A percentile compares a stretch with the other conserved stretches of the same genome.
These are phyloP conservation scores for Brassica hybrid DNA, from an alignment of 441 rosid species.

Conservation along the genomic window DNA sequence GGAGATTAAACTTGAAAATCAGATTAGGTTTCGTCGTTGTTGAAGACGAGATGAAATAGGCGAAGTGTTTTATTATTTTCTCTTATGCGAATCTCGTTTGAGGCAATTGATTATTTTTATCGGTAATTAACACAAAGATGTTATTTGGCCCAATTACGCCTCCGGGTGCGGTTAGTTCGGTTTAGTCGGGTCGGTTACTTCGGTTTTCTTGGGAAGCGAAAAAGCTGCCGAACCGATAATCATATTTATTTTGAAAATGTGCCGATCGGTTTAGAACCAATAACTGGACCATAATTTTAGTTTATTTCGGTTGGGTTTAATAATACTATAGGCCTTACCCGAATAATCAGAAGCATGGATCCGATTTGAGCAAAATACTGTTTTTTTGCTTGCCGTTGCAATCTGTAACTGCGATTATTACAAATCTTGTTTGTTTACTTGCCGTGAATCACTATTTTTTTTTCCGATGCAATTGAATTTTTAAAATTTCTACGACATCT, in stretches of 20 bases:
- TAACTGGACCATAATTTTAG: not conserved
- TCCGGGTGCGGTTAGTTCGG: not conserved
- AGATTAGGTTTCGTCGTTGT: conserved; percentile 1
- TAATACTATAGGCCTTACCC: not conserved
- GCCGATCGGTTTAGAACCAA: not conserved
- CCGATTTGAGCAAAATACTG: too few species aligned
- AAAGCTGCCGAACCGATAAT: not conserved
- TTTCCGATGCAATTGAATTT: not conserved
- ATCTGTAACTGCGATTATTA: too few species aligned
- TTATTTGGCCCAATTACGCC: not conserved
- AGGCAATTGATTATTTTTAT: not conserved
- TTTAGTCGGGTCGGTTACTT: not conserved
- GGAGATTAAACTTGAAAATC: not conserved
- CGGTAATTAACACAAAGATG: not conserved
- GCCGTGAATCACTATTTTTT: not conserved
- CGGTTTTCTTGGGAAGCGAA: not conserved
- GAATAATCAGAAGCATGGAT: not conserved
- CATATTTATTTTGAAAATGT: not conserved
- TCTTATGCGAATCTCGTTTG: not conserved
- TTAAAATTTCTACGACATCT: not conserved
- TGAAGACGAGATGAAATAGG: not conserved
- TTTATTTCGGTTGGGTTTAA: not conserved
- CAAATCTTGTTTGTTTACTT: not conserved
- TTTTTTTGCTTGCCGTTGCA: too few species aligned
- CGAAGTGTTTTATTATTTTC: not conserved